phyloP scores from a whole-genome alignment of 495 filamentous ascomycete species.

The Aspergillus biplanus region DNA sequence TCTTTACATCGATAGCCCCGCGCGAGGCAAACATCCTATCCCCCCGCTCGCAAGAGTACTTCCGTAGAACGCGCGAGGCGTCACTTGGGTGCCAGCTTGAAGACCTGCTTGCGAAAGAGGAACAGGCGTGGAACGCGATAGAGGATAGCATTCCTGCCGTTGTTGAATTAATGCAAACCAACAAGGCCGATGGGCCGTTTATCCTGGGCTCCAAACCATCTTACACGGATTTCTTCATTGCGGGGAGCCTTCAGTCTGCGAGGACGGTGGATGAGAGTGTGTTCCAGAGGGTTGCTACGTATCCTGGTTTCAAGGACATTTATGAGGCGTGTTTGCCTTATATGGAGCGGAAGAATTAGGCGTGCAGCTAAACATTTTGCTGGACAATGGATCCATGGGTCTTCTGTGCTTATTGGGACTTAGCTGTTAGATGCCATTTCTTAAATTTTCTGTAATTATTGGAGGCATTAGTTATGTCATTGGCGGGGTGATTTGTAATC shows the following conservation, averaged over 20 bases:
- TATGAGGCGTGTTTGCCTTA: conserved; percentile 43
- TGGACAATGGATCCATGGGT: too few relatives aligned
- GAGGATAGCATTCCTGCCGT: conserved; percentile 29
- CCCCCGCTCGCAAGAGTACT: conserved; percentile 42
- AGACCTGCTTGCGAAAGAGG: conserved; percentile 40
- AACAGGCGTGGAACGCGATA: conserved; percentile 33
- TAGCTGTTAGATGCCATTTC: too few relatives aligned
- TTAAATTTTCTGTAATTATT: too few relatives aligned
- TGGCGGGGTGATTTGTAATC: too few relatives aligned
- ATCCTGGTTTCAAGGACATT: conserved; percentile 35
- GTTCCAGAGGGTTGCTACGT: conserved; percentile 34
- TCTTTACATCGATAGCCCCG: conserved; percentile 34
- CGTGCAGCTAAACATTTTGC: too few relatives aligned
- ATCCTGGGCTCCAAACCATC: conserved; percentile 36
- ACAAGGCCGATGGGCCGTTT: conserved; percentile 43
- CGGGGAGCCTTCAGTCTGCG: conserved; percentile 37
- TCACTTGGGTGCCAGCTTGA: conserved; percentile 37
- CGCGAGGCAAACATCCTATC: conserved; percentile 44
- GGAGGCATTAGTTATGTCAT: too few relatives aligned
- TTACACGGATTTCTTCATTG: conserved; percentile 45
- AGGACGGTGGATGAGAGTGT: conserved; percentile 41
- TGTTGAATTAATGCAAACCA: conserved; percentile 35
- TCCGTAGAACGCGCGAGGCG: conserved; percentile 44
- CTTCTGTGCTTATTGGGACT: too few relatives aligned
- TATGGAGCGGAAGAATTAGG: conserved; percentile 41